A percentile compares a stretch with the other conserved stretches of the same genome.
These are phyloP conservation scores for Boletus barrowsii DNA, from an alignment of 768 basidiomycete species.

Conservation along the genomic window DNA sequence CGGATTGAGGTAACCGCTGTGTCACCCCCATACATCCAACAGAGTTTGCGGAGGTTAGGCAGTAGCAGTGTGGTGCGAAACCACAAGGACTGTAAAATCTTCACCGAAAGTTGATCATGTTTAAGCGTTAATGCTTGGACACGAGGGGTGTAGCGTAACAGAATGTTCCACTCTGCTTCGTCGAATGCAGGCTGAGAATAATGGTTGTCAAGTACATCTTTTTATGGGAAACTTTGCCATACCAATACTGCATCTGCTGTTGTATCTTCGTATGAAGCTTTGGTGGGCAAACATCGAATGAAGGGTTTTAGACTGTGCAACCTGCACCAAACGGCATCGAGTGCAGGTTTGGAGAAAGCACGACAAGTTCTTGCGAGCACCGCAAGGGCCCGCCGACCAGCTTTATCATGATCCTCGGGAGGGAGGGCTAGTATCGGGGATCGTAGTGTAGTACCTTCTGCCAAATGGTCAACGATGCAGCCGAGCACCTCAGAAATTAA, in stretches of 20 bases:
- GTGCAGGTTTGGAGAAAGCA: slow-evolving; percentile 12
- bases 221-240: background rate
- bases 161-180: slow-evolving; percentile 1
- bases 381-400: background rate
- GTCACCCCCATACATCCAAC: background rate
- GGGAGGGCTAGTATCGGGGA: no score
- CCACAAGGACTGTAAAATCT: slow-evolving; percentile 2
- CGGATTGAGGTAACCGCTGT: background rate
- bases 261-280: background rate
- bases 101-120: background rate
- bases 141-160: slow-evolving; percentile 7
- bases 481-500: slow-evolving; percentile 3
- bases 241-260: background rate
- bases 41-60: slow-evolving; percentile 6
- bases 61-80: slow-evolving; percentile 3
- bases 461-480: background rate
- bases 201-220: background rate
- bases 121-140: slow-evolving; percentile 2
- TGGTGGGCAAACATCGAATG: slow-evolving; percentile 2
- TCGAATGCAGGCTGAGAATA: slow-evolving; percentile 1
- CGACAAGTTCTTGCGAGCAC: slow-evolving; percentile 15
- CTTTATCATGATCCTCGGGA: background rate
- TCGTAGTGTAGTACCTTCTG: background rate
- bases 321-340: slow-evolving; percentile 14
- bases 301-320: slow-evolving; percentile 8